These are phyloP conservation scores for Aspergillus ellipticus DNA, from an alignment of 495 filamentous ascomycete genomes.

Conservation along the genomic window DNA sequence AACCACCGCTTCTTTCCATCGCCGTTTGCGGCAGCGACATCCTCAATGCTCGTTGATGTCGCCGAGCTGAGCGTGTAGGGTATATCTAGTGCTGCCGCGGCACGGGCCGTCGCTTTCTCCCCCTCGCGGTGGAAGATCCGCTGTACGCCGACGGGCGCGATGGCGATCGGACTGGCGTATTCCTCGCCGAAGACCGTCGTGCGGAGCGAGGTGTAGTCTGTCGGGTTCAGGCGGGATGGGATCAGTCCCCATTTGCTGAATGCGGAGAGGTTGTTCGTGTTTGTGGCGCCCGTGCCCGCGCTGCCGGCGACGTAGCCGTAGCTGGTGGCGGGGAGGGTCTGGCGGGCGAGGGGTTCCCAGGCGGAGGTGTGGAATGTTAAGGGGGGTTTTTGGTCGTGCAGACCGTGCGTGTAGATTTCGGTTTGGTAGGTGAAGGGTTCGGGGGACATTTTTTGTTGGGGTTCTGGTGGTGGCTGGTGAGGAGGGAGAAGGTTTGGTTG, in stretches of 20 bases:
- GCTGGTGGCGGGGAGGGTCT: conserved; percentile 30
- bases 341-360: conserved; percentile 31
- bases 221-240: conserved; percentile 26
- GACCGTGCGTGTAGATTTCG: conserved; percentile 30
- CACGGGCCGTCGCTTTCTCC: conserved; percentile 41
- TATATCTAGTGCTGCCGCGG: conserved; percentile 28
- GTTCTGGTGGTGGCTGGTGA: too few species aligned
- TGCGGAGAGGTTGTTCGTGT: conserved; percentile 33
- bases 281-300: conserved; percentile 37
- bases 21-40: conserved; percentile 39
- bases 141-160: conserved; percentile 54
- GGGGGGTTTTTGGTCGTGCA: conserved; percentile 26
- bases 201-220: conserved; percentile 12
- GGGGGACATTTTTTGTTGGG: too few species aligned
- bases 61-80: conserved; percentile 54
- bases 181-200: conserved; percentile 21
- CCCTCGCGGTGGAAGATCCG: conserved; percentile 46
- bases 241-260: conserved; percentile 40
- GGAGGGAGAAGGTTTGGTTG: not conserved
- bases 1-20: conserved; percentile 42
- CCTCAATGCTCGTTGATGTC: conserved; percentile 35
- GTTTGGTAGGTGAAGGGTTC: conserved; percentile 20
- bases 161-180: conserved; percentile 38
- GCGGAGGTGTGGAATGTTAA: conserved; percentile 31
- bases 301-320: conserved; percentile 34